Percentiles rank a stretch among this genome's conserved stretches.
Conservation (phyloP, 192 early-diverging fungal genomes). For the Backusella tarrabulga region DNA sequence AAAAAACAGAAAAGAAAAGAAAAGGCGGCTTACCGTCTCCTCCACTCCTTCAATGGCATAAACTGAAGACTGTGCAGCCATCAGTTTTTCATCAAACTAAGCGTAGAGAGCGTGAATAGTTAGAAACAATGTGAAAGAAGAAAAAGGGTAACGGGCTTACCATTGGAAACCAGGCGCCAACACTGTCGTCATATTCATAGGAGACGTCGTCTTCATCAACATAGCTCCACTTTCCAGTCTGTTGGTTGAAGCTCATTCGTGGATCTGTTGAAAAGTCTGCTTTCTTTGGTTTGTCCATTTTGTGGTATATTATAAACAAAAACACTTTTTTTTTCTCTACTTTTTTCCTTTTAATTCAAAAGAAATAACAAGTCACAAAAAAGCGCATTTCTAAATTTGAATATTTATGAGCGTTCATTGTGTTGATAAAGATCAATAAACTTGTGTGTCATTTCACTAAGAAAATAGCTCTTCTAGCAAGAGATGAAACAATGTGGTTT, state of each 20-base stretch:
- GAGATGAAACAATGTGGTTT: background rate
- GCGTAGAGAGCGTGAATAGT: background rate
- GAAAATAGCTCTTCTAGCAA: too few species aligned
- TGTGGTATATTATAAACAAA: background rate
- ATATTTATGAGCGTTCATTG: too few species aligned
- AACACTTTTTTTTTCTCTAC: background rate
- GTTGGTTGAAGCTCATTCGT: slow-evolving; percentile 62
- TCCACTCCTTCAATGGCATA: slow-evolving; percentile 64
- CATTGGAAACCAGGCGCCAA: slow-evolving; percentile 91
- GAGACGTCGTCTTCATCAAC: slow-evolving; percentile 77
- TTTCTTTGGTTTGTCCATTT: slow-evolving; percentile 8
- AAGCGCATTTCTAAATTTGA: too few species aligned
- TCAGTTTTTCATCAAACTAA: slow-evolving; percentile 58
- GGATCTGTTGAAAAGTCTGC: slow-evolving; percentile 52
- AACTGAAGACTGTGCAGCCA: slow-evolving; percentile 64
- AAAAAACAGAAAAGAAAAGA: background rate
- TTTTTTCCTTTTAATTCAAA: too few species aligned
- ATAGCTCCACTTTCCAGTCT: slow-evolving; percentile 75
- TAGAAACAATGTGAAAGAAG: background rate
- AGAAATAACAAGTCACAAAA: too few species aligned
- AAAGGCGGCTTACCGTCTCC: slow-evolving; percentile 34
- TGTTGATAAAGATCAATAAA: too few species aligned
- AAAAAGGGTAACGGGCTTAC: slow-evolving; percentile 37
- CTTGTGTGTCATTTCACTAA: too few species aligned
- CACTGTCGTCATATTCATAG: slow-evolving; percentile 81